Evolutionary conservation across 225 moss, liverwort and hornwort species (phyloP).

Genomic region (Pseudisothecium myosuroides): DNA sequence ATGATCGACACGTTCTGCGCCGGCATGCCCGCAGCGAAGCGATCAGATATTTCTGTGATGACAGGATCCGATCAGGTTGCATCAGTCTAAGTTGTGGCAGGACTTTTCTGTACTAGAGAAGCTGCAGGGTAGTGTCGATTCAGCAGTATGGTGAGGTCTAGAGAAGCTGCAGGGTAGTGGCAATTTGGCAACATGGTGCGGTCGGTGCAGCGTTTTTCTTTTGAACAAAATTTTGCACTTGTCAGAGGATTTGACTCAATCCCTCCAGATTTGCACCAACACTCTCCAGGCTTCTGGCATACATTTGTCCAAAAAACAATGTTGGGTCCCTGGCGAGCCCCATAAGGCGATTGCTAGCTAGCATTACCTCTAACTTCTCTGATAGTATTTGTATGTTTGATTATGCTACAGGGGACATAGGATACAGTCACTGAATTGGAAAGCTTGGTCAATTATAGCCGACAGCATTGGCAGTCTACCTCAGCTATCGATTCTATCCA

Average conservation of each 20-base stretch:
- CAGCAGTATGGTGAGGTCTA: not conserved
- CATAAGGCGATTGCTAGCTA: too few relatives aligned
- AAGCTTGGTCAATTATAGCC: fast-evolving
- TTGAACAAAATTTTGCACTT: too few relatives aligned
- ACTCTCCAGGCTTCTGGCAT: too few relatives aligned
- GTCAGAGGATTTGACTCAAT: too few relatives aligned
- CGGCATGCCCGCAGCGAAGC: not conserved
- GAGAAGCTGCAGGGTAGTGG: too few relatives aligned
- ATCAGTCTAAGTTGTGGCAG: not conserved
- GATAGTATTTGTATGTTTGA: too few relatives aligned
- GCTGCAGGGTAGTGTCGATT: not conserved
- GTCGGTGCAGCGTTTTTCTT: too few relatives aligned
- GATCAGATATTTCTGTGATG: not conserved
- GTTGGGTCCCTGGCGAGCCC: too few relatives aligned
- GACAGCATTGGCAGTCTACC: fast-evolving
- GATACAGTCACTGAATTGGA: not conserved
- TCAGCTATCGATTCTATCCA: fast-evolving
- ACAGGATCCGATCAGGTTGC: not conserved
- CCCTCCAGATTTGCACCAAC: too few relatives aligned
- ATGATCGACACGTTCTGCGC: not conserved
- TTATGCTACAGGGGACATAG: fast-evolving
- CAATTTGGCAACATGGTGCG: too few relatives aligned
- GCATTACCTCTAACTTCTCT: too few relatives aligned
- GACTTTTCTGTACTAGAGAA: not conserved
- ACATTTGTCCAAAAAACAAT: too few relatives aligned